A percentile compares a stretch with the other conserved stretches of the same genome.
phyloP scores from a whole-genome alignment of 352 stramenopile genomes.

The Globisporangium parvum region DNA sequence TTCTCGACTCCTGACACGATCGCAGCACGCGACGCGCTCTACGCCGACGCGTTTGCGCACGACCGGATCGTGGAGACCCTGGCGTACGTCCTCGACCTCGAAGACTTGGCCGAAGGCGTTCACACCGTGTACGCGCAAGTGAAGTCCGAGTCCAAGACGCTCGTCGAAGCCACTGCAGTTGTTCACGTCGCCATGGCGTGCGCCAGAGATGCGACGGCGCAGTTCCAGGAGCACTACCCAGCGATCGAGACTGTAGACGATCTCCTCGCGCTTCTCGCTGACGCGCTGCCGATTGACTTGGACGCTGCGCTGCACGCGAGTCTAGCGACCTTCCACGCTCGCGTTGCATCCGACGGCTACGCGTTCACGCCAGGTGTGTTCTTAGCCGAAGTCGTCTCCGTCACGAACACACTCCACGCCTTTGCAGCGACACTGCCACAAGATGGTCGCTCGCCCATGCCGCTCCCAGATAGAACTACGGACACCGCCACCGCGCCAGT shows the following conservation, averaged over 20 bases:
- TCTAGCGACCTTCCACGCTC: constrained; percentile 7
- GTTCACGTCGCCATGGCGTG: constrained; percentile 22
- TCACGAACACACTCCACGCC: constrained; percentile 10
- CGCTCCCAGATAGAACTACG: too few species aligned
- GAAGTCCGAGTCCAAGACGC: constrained; percentile 24
- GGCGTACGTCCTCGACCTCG: constrained; percentile 25
- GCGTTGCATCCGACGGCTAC: constrained; percentile 12
- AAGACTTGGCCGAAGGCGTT: constrained; percentile 18
- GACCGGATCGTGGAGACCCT: constrained; percentile 20
- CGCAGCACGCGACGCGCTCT: constrained; percentile 4
- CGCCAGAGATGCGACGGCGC: constrained; percentile 12
- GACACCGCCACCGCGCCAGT: too few species aligned
- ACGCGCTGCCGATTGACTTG: constrained; percentile 2
- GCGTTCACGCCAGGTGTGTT: constrained; percentile 17
- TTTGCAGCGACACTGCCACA: constrained; percentile 19
- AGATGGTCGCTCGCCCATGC: constrained; percentile 1
- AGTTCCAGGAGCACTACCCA: constrained; percentile 19
- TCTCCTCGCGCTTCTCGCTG: constrained; percentile 12
- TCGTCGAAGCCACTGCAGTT: constrained; percentile 30
- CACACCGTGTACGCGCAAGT: constrained; percentile 23
- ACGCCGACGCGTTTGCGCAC: constrained; percentile 20
- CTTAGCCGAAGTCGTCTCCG: constrained; percentile 16
- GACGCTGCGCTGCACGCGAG: neutral
- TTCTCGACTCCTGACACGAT: constrained; percentile 1
- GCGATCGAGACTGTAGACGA: constrained; percentile 16